Percentiles rank a stretch among this genome's conserved stretches.
Conservation (phyloP, 345 rosid species). For the Bruguiera parviflora region DNA sequence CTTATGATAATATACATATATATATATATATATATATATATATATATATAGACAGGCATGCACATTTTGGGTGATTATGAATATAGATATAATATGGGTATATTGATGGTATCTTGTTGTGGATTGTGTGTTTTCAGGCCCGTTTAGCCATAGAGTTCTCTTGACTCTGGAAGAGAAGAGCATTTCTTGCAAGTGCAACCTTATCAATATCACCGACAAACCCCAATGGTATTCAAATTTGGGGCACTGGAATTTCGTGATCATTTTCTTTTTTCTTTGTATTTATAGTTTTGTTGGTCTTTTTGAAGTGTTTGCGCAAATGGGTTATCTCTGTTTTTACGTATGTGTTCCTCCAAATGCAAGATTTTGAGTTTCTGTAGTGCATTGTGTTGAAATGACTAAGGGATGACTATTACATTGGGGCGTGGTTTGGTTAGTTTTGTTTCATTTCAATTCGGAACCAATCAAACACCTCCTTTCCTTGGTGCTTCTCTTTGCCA, state of each 20-base stretch:
- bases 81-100: neutral
- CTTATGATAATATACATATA: neutral
- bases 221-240: conserved; percentile 60
- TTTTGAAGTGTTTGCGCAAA: conserved; percentile 5
- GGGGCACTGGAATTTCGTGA: neutral
- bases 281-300: neutral
- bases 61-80: conserved; percentile 8
- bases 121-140: conserved; percentile 41
- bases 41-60: neutral
- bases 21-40: neutral
- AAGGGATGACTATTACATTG: neutral
- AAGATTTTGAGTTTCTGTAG: neutral
- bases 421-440: too few relatives aligned
- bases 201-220: conserved; percentile 57
- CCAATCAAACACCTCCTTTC: neutral
- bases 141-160: conserved; percentile 60
- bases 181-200: conserved; percentile 51
- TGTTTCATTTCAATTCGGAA: neutral
- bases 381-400: neutral
- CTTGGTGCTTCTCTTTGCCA: neutral
- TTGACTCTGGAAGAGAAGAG: conserved; percentile 90
- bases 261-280: neutral
- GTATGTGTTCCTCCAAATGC: neutral
- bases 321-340: conserved; percentile 2
- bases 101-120: conserved; percentile 1